Base-by-base conservation (phyloP, 192 early-diverging fungal genomes). In the Coemansia sp. region DNA sequence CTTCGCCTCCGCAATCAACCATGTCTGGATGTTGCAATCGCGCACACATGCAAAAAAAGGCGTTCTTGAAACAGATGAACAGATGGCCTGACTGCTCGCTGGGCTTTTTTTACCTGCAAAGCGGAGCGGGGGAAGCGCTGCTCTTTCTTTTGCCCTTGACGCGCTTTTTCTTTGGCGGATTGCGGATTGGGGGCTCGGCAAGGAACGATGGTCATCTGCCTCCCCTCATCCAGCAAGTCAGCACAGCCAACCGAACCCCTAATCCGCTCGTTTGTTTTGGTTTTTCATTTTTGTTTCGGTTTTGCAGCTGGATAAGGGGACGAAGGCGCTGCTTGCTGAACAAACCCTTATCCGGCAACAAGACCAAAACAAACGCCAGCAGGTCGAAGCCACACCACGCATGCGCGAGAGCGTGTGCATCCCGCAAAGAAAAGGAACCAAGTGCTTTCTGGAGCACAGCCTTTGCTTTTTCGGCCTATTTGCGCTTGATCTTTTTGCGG, bases 401-500 rank as follows among this genome's bases (percentile, higher is more conserved):
- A 48, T 14, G 9, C 5, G 2, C 9, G 8, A 5, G 45, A 12
- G 45, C 45, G 15, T 3, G 11, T 48, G 3, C 12, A 15, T 15
- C 45, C 8, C 22, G 22, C 22, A 28, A 28, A 28, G 22, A 28
- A 28, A 48, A 48, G 12, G 12, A 48, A 48, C 9, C 8, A 1
- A 12, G 45, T 4, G 4, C 45, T 48, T 15, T 15, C 45, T 28
- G 22, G 22, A 28, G 22, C 22, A 28, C 22, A 28, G 22, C 22
- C 22, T 28, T 28, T 28, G 22, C 22, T 28, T 28, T 28, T 28
- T 28, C 22, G 22, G 22, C 22, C 22, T 48, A 48, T 34, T 72
- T 72, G 22, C 70, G 70, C 65, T 63, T 66, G 37, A 37, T 6
- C 71, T 67, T 71, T 36, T 57, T 73, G 71, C 71, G 71, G 63